Conservation (phyloP, 805 yeast genomes). For the Teunomyces pallodes region DNA sequence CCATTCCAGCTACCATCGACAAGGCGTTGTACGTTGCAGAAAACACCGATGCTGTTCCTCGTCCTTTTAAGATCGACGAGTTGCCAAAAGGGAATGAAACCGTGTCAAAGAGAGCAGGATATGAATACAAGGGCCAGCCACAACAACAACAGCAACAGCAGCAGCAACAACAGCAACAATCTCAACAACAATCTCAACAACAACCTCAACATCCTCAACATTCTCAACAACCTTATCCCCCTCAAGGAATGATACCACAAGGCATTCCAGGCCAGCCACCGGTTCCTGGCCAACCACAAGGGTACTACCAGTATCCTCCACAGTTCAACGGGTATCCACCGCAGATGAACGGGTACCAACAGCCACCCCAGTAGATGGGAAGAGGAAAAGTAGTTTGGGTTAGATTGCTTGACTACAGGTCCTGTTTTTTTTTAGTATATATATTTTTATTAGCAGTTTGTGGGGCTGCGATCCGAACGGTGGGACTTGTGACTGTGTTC, state of each 20-base stretch:
- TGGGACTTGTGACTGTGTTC: constrained; percentile 3
- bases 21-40: constrained; percentile 84
- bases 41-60: constrained; percentile 72
- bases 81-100: constrained; percentile 46
- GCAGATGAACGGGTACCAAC: constrained; percentile 19
- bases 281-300: constrained; percentile 14
- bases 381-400: background rate
- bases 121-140: constrained; percentile 49
- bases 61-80: constrained; percentile 78
- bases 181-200: background rate
- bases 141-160: constrained; percentile 10
- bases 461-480: background rate
- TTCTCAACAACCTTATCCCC: constrained; percentile 12
- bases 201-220: constrained; percentile 4
- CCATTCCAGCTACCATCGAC: constrained; percentile 94
- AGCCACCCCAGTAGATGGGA: constrained; percentile 16
- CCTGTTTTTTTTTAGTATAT: background rate
- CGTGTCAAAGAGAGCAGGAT: constrained; percentile 30
- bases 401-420: no score
- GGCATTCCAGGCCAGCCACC: constrained; percentile 10
- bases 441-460: background rate
- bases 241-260: constrained; percentile 12
- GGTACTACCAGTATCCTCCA: constrained; percentile 18
- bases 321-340: constrained; percentile 29
- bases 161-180: constrained; percentile 8